These are phyloP conservation scores for Cucurbita moschata DNA, from an alignment of 306 rosid genomes.

Conservation along the genomic window DNA sequence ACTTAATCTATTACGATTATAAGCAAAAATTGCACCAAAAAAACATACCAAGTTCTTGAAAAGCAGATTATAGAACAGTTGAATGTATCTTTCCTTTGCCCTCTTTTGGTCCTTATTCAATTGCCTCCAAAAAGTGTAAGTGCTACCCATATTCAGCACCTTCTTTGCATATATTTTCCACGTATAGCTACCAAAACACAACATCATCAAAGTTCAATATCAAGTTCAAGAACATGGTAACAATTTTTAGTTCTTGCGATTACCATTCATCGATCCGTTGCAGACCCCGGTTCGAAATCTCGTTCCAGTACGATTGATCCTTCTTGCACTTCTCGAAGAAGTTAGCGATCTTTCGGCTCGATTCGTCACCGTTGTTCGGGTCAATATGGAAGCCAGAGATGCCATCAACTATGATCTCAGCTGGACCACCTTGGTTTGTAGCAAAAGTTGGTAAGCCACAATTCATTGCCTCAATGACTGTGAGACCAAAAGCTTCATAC, in stretches of 20 bases:
- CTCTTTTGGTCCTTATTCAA: constrained; percentile 62
- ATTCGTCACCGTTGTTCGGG: constrained; percentile 55
- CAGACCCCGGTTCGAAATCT: constrained; percentile 37
- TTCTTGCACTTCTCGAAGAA: constrained; percentile 70
- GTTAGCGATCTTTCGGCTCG: constrained; percentile 57
- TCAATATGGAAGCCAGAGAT: constrained; percentile 83
- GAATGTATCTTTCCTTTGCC: constrained; percentile 81
- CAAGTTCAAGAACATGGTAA: neutral
- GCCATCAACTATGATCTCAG: constrained; percentile 78
- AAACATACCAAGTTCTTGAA: constrained; percentile 51
- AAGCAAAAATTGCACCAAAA: neutral
- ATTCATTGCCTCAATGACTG: constrained; percentile 98
- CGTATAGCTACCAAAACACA: constrained; percentile 45
- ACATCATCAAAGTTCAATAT: neutral
- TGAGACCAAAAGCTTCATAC: constrained; percentile 89
- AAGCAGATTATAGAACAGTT: constrained; percentile 59
- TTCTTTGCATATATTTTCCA: constrained; percentile 90
- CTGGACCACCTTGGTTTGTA: constrained; percentile 94
- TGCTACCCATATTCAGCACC: constrained; percentile 64
- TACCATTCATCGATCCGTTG: constrained; percentile 84
- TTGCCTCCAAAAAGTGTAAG: constrained; percentile 62
- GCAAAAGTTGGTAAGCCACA: constrained; percentile 93
- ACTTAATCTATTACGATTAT: too few relatives aligned
- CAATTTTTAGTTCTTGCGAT: neutral
- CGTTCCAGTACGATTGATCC: constrained; percentile 42